Percentiles rank a stretch among this genome's conserved stretches.
phyloP scores from a whole-genome alignment of 495 filamentous ascomycete genomes.

The Neurospora tetrasperma region DNA sequence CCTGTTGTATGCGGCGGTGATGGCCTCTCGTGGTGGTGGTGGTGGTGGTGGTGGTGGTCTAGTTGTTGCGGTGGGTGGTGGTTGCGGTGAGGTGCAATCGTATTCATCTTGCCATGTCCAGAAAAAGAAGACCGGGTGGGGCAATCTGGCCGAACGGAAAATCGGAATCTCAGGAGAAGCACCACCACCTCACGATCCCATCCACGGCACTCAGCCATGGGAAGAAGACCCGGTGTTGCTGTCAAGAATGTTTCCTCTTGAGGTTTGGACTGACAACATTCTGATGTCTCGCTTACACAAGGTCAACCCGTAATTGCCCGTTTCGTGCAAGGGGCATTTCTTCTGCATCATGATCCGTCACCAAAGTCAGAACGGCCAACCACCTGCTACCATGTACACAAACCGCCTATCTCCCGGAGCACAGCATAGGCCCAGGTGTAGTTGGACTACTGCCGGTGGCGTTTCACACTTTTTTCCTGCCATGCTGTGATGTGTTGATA shows the following conservation, averaged over 20 bases:
- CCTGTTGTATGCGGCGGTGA: neutral
- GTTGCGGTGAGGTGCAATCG: neutral
- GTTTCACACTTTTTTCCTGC: neutral
- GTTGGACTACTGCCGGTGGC: neutral
- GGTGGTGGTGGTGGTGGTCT: neutral
- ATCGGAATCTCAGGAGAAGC: neutral
- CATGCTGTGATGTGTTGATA: neutral
- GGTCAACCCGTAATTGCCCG: neutral
- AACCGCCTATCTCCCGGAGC: neutral
- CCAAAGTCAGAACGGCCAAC: neutral
- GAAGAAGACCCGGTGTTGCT: neutral
- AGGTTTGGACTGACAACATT: neutral
- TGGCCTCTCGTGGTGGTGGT: neutral
- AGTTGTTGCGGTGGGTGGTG: neutral
- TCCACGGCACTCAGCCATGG: neutral
- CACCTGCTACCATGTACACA: neutral
- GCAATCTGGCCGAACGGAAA: neutral
- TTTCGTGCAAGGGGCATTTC: neutral
- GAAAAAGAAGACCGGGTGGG: neutral
- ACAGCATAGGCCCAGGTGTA: neutral
- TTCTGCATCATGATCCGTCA: neutral
- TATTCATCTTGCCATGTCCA: neutral
- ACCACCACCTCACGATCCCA: neutral
- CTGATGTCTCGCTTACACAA: neutral
- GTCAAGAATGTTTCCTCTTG: neutral